Evolutionary conservation across 306 rosid genomes (phyloP).

Genomic region (Begonia peltatifolia): DNA sequence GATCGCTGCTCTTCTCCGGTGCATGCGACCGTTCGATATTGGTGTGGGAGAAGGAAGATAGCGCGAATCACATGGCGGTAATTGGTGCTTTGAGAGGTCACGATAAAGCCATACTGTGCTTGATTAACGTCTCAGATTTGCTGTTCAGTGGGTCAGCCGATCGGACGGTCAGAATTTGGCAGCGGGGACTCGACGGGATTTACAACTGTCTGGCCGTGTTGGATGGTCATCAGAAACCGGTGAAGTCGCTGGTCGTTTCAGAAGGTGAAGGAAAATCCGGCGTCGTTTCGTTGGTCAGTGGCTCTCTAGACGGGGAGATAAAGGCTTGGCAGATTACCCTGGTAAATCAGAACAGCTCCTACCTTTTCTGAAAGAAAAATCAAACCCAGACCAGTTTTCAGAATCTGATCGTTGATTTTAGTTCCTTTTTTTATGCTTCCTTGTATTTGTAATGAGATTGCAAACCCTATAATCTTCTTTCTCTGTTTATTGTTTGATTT

Average conservation of each 20-base stretch:
- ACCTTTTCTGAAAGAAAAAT: too few species aligned
- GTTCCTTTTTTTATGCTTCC: too few species aligned
- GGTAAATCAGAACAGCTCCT: too few species aligned
- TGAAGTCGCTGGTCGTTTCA: constrained; percentile 35
- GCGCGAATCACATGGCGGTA: constrained; percentile 6
- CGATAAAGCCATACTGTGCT: constrained; percentile 33
- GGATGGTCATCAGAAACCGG: constrained; percentile 47
- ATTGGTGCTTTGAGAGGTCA: constrained; percentile 33
- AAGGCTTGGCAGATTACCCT: constrained; percentile 23
- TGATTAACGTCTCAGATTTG: constrained; percentile 20
- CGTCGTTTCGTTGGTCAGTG: constrained; percentile 30
- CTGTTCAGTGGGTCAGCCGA: constrained; percentile 47
- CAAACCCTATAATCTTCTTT: too few species aligned
- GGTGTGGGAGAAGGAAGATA: constrained; percentile 24
- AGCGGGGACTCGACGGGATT: constrained; percentile 3
- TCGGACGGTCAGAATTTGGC: constrained; percentile 60
- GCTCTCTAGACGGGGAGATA: constrained; percentile 46
- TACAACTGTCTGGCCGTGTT: constrained; percentile 23
- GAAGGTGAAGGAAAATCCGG: constrained; percentile 1
- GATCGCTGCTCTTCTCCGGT: constrained; percentile 7
- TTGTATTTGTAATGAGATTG: too few species aligned
- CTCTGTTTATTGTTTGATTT: too few species aligned
- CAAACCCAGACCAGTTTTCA: too few species aligned
- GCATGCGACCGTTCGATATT: constrained; percentile 11
- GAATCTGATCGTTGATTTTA: too few species aligned